Base-by-base conservation (phyloP, 2,329 filamentous ascomycete species). In the Pseudogymnoascus verrucosus region DNA sequence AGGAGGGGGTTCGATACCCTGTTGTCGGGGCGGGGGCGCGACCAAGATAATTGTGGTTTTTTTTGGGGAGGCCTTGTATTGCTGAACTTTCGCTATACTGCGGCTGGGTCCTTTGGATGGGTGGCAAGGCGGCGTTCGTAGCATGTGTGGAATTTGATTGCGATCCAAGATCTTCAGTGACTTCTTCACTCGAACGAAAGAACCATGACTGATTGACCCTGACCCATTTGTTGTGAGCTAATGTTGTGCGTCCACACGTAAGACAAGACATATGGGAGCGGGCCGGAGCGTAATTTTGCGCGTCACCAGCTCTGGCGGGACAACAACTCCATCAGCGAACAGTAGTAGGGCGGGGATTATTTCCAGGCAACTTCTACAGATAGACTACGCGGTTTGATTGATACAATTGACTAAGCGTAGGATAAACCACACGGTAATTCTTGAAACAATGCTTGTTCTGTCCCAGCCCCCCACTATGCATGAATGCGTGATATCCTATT, bases 51-150 rank as follows among this genome's bases (percentile, higher is more conserved):
- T 34, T 34, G 47, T 28, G 28, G 11, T 28, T 21, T 57, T 16
- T 44, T 47, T 23, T n/a, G n/a, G 11, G 51, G 28, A 14, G 7
- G 51, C 51, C 28, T 34, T 14, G 26, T 57, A n/a, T n/a, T n/a
- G 51, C n/a, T 14, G 16, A 57, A 57, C 51, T 57, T 57, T 57
- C 51, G 51, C 51, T 57, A 34, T 57, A 57, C 28, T 34, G 51
- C 28, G n/a, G 51, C 51, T 57, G 28, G 51, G 51, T 57, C 51
- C 28, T 57, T 57, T 36, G 28, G 51, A 14, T 21, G 16, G 51
- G 28, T 57, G 51, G 51, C 51, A 34, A 34, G 51, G 51, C 28
- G 51, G 51, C 51, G 51, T 57, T 11, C 1, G 28, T 57, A 34
- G 51, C 51, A 57, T 57, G 34, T 57, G 34, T 54, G 28, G 51